phyloP scores from a whole-genome alignment of 202 grass and related monocot genomes.

The Sporobolus alterniflorus region DNA sequence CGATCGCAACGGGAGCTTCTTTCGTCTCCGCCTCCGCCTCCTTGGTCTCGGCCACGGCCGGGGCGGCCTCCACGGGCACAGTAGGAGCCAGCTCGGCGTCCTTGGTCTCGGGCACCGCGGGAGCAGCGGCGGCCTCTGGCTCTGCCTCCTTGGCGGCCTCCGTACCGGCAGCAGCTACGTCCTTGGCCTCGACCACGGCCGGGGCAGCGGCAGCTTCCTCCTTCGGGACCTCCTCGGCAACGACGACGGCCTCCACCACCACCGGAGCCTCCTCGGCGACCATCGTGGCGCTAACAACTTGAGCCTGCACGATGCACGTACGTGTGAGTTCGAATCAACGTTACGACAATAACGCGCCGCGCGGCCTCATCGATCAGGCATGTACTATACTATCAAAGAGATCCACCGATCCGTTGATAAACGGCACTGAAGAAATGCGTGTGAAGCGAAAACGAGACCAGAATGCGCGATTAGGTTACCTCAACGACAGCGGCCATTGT shows the following conservation, averaged over 20 bases:
- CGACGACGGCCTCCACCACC: conserved; percentile 20
- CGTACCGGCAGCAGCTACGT: not conserved
- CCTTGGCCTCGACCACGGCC: not conserved
- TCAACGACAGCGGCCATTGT: conserved; percentile 70
- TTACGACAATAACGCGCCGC: not conserved
- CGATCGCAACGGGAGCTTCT: not conserved
- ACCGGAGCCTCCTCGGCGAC: conserved; percentile 47
- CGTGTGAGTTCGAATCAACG: not conserved
- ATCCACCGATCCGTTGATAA: not conserved
- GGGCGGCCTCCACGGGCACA: not conserved
- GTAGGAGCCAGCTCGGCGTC: not conserved
- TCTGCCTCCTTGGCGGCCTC: not conserved
- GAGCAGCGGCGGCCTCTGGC: conserved; percentile 5
- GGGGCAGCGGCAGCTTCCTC: conserved; percentile 33
- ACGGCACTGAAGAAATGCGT: not conserved
- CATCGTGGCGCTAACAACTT: conserved; percentile 35
- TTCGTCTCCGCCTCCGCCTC: not conserved
- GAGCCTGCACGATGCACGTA: conserved; percentile 42
- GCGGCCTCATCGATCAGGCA: not conserved
- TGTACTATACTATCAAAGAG: not conserved
- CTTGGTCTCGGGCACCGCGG: not conserved
- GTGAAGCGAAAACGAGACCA: not conserved
- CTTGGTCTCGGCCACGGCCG: not conserved
- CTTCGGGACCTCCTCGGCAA: conserved; percentile 19
- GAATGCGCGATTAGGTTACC: conserved; percentile 28